Evolutionary conservation across 495 filamentous ascomycete genomes (phyloP).

Genomic region (Cairneyella variabilis): DNA sequence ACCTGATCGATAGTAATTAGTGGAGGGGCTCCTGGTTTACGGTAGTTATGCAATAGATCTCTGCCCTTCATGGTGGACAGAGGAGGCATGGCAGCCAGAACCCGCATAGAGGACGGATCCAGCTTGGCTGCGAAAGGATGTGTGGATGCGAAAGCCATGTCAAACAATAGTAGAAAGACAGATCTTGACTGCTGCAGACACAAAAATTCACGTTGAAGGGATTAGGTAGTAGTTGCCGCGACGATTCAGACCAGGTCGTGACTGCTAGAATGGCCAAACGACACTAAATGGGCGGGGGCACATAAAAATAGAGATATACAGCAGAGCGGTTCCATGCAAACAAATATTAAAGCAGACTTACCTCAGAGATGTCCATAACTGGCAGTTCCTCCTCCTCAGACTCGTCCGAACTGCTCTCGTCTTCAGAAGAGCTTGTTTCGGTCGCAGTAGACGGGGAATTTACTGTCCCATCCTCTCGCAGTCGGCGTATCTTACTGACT

Average conservation of each 20-base stretch:
- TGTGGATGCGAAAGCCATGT: slow-evolving; percentile 2
- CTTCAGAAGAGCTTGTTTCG: slow-evolving; percentile 25
- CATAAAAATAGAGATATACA: too few species aligned
- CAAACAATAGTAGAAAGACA: neutral
- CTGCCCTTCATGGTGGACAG: too few species aligned
- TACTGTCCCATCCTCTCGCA: slow-evolving; percentile 23
- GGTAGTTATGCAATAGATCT: too few species aligned
- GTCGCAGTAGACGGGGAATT: slow-evolving; percentile 30
- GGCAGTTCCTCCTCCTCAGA: slow-evolving; percentile 22
- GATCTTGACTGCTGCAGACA: neutral
- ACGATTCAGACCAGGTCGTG: neutral
- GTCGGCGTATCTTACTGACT: slow-evolving; percentile 1
- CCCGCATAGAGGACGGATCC: too few species aligned
- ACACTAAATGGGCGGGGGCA: too few species aligned
- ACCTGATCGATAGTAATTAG: slow-evolving; percentile 16
- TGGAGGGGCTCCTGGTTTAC: too few species aligned
- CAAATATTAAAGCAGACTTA: too few species aligned
- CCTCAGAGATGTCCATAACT: slow-evolving; percentile 17
- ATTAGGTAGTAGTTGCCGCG: neutral
- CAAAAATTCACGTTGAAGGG: neutral
- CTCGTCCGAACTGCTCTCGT: slow-evolving; percentile 22
- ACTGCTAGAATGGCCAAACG: too few species aligned
- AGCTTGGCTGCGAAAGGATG: too few species aligned
- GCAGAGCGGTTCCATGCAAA: too few species aligned
- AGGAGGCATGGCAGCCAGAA: too few species aligned